Percentiles rank a stretch among this genome's conserved stretches.
phyloP scores from a whole-genome alignment of 352 stramenopile genomes.

The Globisporangium takayamanum region DNA sequence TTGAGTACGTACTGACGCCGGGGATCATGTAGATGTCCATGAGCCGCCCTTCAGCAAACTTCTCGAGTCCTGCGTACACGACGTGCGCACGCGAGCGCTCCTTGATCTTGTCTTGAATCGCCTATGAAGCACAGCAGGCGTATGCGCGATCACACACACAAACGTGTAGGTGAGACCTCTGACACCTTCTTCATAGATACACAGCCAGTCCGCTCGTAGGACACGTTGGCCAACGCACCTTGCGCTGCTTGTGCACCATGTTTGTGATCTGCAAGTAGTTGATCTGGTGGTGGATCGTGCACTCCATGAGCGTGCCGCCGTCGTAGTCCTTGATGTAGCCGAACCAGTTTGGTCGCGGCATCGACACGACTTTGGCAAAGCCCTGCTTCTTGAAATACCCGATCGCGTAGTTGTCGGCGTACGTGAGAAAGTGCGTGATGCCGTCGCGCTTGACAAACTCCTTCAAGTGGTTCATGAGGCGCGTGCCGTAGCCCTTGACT shows the following conservation, averaged over 20 bases:
- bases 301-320: slow-evolving; percentile 98
- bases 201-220: slow-evolving; percentile 3
- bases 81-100: slow-evolving; percentile 63
- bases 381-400: slow-evolving; percentile 99
- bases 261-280: slow-evolving; percentile 95
- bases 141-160: background rate
- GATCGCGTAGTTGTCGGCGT: slow-evolving; percentile 98
- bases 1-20: slow-evolving; percentile 66
- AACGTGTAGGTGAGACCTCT: slow-evolving; percentile 11
- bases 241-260: slow-evolving; percentile 92
- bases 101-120: slow-evolving; percentile 81
- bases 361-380: slow-evolving; percentile 85
- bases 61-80: slow-evolving; percentile 63
- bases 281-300: slow-evolving; percentile 96
- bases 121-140: slow-evolving; percentile 20
- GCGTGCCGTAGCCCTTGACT: slow-evolving; percentile 96
- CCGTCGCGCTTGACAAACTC: slow-evolving; percentile 90
- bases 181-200: background rate
- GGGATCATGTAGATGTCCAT: slow-evolving; percentile 87
- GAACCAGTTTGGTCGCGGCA: slow-evolving; percentile 88
- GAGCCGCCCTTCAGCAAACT: slow-evolving; percentile 70
- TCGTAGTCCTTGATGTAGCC: slow-evolving; percentile 99
- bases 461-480: slow-evolving; percentile 99
- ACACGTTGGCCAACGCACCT: slow-evolving; percentile 51
- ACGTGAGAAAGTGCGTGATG: slow-evolving; percentile 97